phyloP scores from a whole-genome alignment of 2,329 filamentous ascomycete genomes.

The Phaeoacremonium minimum region DNA sequence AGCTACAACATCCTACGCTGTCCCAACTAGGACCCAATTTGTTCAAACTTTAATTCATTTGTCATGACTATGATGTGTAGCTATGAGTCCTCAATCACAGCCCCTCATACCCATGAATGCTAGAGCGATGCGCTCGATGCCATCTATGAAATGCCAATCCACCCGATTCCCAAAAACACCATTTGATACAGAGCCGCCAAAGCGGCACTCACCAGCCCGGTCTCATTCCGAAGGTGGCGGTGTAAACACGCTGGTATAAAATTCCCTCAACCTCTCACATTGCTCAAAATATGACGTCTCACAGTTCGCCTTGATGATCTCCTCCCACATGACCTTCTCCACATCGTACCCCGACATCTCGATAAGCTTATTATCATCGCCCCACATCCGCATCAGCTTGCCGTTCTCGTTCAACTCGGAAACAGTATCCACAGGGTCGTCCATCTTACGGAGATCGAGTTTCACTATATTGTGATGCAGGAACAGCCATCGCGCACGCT shows the following conservation, averaged over 20 bases:
- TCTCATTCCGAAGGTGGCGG: no score
- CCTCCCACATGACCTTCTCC: constrained; percentile 25
- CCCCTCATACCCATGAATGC: no score
- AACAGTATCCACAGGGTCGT: constrained; percentile 12
- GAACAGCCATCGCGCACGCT: constrained; percentile 21
- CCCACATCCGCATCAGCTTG: constrained; percentile 21
- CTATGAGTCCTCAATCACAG: no score
- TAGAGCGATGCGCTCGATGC: no score
- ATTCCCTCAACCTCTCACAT: constrained; percentile 28
- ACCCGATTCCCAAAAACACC: no score
- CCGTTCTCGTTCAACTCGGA: constrained; percentile 14
- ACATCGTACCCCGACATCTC: constrained; percentile 23
- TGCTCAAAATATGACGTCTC: constrained; percentile 14
- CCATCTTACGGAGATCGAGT: constrained; percentile 23
- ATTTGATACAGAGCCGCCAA: no score
- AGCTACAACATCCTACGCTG: no score
- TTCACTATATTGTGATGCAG: constrained; percentile 31
- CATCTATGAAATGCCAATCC: no score
- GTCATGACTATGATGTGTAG: no score
- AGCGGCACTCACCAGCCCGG: no score
- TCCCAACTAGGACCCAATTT: no score
- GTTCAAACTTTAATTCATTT: no score
- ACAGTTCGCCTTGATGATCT: constrained; percentile 22
- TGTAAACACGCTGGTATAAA: constrained; percentile 38
- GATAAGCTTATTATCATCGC: constrained; percentile 16